Evolutionary conservation across 768 basidiomycete genomes (phyloP).

Genomic region (Lentinula edodes): DNA sequence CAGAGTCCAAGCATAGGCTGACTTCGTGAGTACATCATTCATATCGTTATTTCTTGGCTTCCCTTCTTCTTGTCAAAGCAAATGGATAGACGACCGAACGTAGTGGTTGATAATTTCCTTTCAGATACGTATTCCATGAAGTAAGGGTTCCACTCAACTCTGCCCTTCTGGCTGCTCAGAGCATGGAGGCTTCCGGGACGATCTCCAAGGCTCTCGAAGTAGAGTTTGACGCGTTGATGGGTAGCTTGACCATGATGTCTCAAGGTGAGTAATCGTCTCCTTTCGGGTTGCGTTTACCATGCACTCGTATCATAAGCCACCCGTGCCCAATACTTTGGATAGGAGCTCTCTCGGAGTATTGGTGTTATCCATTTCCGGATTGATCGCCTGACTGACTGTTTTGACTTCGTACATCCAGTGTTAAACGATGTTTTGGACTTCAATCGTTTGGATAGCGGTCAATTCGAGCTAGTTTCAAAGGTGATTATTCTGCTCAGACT

Average conservation of each 20-base stretch:
- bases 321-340: too few relatives aligned
- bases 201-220: slow-evolving; percentile 52
- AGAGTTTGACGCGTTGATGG: slow-evolving; percentile 64
- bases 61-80: neutral
- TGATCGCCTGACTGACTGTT: slow-evolving; percentile 15
- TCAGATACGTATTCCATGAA: slow-evolving; percentile 55
- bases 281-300: neutral
- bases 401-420: slow-evolving; percentile 26
- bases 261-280: slow-evolving; percentile 34
- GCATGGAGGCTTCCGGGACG: slow-evolving; percentile 55
- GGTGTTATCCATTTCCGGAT: neutral
- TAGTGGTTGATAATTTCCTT: neutral
- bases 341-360: too few relatives aligned
- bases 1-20: slow-evolving; percentile 19
- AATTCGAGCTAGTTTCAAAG: slow-evolving; percentile 51
- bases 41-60: slow-evolving; percentile 9
- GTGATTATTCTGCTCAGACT: slow-evolving; percentile 11
- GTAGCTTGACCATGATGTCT: slow-evolving; percentile 68
- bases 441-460: slow-evolving; percentile 66
- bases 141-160: slow-evolving; percentile 53
- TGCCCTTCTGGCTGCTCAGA: slow-evolving; percentile 60
- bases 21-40: slow-evolving; percentile 46
- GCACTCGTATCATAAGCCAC: too few relatives aligned
- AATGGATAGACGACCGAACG: neutral
- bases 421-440: slow-evolving; percentile 64